Evolutionary conservation across 176 grass and related monocot genomes (phyloP), one percentile per base, ranked within the genome.

Genomic region (Carex myosuroides): DNA sequence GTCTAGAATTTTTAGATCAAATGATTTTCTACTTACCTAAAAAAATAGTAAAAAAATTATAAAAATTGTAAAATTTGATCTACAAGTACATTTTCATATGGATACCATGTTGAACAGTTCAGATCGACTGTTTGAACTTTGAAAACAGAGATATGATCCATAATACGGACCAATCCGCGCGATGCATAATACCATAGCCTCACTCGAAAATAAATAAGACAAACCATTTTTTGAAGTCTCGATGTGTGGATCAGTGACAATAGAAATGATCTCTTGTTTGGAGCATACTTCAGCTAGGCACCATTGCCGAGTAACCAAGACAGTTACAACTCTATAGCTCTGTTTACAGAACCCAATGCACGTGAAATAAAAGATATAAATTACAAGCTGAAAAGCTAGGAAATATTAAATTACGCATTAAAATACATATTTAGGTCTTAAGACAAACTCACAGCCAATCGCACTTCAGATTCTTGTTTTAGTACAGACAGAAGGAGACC

Each of bases 171-270:
- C 37, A 39, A 39, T 39, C 5, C 37, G 37, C 37, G 0, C 5
- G 0, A 39, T 39, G 37, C 37, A 39, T 39, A 39, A 0, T 39
- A 39, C 37, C 37, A 39, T 39, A 39, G 37, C 37, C 37, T 39
- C 37, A 39, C 37, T 39, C 37, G 20, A 39, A 72, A 60, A 1
- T 46, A 84, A 53, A 58, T 50, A 77, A 55, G 44, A 81, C 57
- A 64, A 80, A 94, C 95, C 95, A 83, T 89, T 87, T 91, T 98
- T 98, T 64, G 86, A 85, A 53, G 79, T 87, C 68, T 98, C 92
- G 52, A 86, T 84, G 48, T 85, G 83, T 53, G 89, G 91, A 82
- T 98, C 87, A 2, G 91, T 98, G 74, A 94, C 82, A n/a, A 94
- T 46, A 60, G 62, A 63, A 64, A 98, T 91, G 71, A 98, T 98